phyloP scores from a whole-genome alignment of 2,329 filamentous ascomycete species.

The Coniella lustricola region DNA sequence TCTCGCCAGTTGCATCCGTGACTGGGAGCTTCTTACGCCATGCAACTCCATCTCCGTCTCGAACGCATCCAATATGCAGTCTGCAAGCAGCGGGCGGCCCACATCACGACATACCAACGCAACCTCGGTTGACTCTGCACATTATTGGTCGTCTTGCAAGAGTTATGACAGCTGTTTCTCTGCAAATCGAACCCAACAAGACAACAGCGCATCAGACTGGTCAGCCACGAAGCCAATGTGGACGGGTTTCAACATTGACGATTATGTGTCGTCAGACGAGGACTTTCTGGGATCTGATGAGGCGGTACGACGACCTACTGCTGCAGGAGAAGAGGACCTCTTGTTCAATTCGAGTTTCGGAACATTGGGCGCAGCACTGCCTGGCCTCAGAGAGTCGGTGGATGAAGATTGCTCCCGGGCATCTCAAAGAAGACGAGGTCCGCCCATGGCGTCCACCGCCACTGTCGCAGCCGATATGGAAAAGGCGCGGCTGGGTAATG shows the following conservation, averaged over 20 bases:
- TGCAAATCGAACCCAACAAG: conserved; percentile 9
- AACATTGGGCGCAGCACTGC: conserved; percentile 26
- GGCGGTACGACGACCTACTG: conserved; percentile 15
- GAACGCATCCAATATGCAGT: conserved; percentile 31
- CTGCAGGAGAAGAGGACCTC: conserved; percentile 30
- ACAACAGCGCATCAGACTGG: conserved; percentile 1
- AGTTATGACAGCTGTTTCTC: conserved; percentile 15
- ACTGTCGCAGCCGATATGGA: conserved; percentile 3
- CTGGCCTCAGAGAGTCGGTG: conserved; percentile 25
- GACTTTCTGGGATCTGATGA: conserved; percentile 24
- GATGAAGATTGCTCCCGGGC: conserved; percentile 5
- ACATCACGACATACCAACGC: conserved; percentile 37
- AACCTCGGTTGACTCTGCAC: conserved; percentile 36
- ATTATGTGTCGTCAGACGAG: conserved; percentile 32
- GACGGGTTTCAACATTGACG: conserved; percentile 30
- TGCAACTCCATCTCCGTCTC: conserved; percentile 32
- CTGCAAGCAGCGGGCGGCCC: conserved; percentile 22
- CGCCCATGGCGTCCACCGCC: not conserved
- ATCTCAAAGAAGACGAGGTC: conserved; percentile 1
- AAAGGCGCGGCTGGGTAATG: not conserved
- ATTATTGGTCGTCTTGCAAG: conserved; percentile 6
- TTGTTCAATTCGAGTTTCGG: conserved; percentile 32
- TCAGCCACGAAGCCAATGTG: conserved; percentile 10
- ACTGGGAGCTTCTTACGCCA: conserved; percentile 36
- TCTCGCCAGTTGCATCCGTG: conserved; percentile 30